Base-by-base conservation (phyloP, 1,139 yeast species). In the Blastobotrys malaysiensis region DNA sequence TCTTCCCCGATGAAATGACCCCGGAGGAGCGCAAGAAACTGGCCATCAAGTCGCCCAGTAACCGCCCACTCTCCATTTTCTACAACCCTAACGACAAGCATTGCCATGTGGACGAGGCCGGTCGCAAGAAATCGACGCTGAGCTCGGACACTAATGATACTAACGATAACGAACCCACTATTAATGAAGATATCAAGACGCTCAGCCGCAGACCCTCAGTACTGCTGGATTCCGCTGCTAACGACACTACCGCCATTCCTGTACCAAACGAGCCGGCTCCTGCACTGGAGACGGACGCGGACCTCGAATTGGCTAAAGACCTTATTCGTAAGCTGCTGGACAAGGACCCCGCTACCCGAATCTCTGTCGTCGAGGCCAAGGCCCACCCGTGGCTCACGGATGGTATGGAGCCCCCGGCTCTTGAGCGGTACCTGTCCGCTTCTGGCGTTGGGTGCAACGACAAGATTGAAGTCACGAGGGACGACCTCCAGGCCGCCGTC, bases 401-500 rank as follows among this genome's bases (percentile, higher is more conserved):
- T 70, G 90, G 83, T 39, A 71, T 88, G 59, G 78, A 81, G 16
- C 66, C 73, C 20, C 76, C 75, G 59, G 76, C 52, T 75, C 71
- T 46, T 43, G 64, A 60, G 45, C 63, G 52, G 61, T 73, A 66
- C 57, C 71, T 69, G 59, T 68, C 61, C 59, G 68, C 55, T 49
- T 31, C 39, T 5, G 39, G 39, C 39, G 62, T 55, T 52, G 65
- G 59, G 57, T 68, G 65, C 58, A 63, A 54, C 58, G 64, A 65
- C 58, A 76, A 75, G 54, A 81, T 84, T 50, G 78, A 79, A 48
- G 86, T 86, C n/a, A 77, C 86, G 9, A 78, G 77, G 49, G 84
- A 83, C 58, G 96, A 88, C 60, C 79, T 87, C 14, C 79, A 83
- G 59, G 80, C 81, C 59, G 96, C 97, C 0, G 89, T 89, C 1